These are phyloP conservation scores for Daedaleopsis nitida DNA, from an alignment of 768 basidiomycete species.

Conservation along the genomic window DNA sequence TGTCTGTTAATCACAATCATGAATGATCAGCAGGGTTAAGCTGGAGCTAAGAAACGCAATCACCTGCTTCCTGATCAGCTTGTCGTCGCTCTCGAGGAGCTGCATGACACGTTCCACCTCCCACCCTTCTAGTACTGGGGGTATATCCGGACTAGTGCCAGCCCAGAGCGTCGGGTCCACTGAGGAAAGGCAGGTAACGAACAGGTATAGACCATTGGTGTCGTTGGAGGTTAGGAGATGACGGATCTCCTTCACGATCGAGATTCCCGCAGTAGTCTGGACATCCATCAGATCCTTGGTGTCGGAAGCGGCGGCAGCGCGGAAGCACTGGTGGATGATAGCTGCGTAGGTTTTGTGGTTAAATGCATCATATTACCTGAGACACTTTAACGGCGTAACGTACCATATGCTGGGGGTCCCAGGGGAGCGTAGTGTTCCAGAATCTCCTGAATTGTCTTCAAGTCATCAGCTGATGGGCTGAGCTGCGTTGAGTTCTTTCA, in stretches of 20 bases:
- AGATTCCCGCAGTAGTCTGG: conserved; percentile 4
- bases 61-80: conserved; percentile 61
- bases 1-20: conserved; percentile 48
- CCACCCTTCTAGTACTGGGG: conserved; percentile 62
- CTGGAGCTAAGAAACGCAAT: background rate
- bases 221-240: conserved; percentile 58
- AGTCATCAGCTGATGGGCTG: conserved; percentile 21
- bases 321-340: conserved; percentile 27
- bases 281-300: conserved; percentile 11
- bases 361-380: too few species aligned
- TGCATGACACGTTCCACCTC: conserved; percentile 77
- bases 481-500: background rate
- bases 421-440: conserved; percentile 4
- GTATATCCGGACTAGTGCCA: conserved; percentile 52
- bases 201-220: conserved; percentile 64
- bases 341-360: conserved; percentile 6
- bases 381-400: background rate
- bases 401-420: conserved; percentile 15
- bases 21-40: background rate
- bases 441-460: conserved; percentile 19
- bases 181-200: conserved; percentile 63
- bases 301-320: conserved; percentile 5
- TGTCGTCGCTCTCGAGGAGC: conserved; percentile 62
- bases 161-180: conserved; percentile 68
- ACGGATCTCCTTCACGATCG: conserved; percentile 50